phyloP scores from a whole-genome alignment of 1,284 basidiomycete species.

The Heterobasidion irregulare region DNA sequence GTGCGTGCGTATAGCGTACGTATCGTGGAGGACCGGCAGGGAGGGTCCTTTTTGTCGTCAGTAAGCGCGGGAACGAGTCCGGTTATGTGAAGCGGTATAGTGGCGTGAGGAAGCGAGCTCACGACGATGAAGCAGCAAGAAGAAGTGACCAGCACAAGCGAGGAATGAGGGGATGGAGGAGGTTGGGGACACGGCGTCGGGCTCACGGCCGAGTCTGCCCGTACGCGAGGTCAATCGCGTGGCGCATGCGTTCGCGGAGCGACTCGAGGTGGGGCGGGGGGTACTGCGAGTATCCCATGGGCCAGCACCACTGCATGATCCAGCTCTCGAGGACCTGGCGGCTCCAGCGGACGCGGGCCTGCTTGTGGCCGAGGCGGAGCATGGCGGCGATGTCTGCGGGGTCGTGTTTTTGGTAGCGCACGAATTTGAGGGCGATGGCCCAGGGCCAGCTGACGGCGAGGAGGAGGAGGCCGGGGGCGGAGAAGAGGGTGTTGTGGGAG shows the following conservation, averaged over 20 bases:
- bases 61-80: background rate
- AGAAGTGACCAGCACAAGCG: too few relatives aligned
- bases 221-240: conserved; percentile 29
- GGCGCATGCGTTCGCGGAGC: conserved; percentile 38
- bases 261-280: conserved; percentile 31
- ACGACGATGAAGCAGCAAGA: too few relatives aligned
- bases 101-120: background rate
- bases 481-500: conserved; percentile 48
- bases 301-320: conserved; percentile 11
- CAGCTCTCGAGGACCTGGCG: conserved; percentile 34
- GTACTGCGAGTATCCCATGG: conserved; percentile 23
- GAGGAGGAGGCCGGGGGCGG: conserved; percentile 40
- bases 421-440: conserved; percentile 63
- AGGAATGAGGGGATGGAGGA: too few relatives aligned
- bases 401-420: conserved; percentile 46
- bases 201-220: background rate
- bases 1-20: too few relatives aligned
- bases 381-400: conserved; percentile 30
- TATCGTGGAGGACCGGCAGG: too few relatives aligned
- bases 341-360: conserved; percentile 46
- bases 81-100: background rate
- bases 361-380: conserved; percentile 39
- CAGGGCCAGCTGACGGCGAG: conserved; percentile 59
- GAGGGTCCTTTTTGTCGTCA: too few relatives aligned
- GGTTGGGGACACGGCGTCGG: too few relatives aligned